Evolutionary conservation across 169 alveolate species (phyloP).

Genomic region (Theileria annulata): DNA sequence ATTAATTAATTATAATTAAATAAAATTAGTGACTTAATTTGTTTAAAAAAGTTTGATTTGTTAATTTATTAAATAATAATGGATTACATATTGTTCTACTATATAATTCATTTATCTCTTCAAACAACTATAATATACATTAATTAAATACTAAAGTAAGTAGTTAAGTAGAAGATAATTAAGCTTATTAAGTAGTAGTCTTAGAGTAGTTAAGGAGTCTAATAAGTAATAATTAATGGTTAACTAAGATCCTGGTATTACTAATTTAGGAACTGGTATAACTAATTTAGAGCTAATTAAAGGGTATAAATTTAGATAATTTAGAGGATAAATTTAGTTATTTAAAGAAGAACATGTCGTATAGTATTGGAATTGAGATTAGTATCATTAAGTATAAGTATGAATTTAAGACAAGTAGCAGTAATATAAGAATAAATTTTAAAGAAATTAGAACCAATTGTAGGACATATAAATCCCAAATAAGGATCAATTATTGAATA

Average conservation of each 20-base stretch:
- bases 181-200: too few species aligned
- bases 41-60: conserved; percentile 23
- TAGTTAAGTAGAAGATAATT: too few species aligned
- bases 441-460: conserved; percentile 44
- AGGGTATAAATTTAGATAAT: too few species aligned
- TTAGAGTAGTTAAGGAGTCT: too few species aligned
- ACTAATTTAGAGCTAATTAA: too few species aligned
- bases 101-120: conserved; percentile 32
- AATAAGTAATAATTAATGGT: too few species aligned
- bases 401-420: conserved; percentile 61
- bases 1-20: background rate
- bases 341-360: too few species aligned
- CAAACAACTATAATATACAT: conserved; percentile 39
- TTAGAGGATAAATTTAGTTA: too few species aligned
- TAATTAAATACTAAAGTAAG: background rate
- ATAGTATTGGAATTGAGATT: too few species aligned
- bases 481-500: conserved; percentile 43
- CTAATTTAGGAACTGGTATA: too few species aligned
- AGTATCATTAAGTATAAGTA: conserved; percentile 46
- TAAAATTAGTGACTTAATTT: conserved; percentile 22
- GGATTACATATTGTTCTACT: conserved; percentile 61
- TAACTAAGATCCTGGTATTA: too few species aligned
- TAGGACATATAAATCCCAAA: conserved; percentile 63
- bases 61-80: conserved; percentile 38
- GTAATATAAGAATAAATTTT: conserved; percentile 60